Percentiles rank a stretch among this genome's conserved stretches.
Conservation (phyloP, 2,329 filamentous ascomycete genomes). For the Magnaporthales sp. region DNA sequence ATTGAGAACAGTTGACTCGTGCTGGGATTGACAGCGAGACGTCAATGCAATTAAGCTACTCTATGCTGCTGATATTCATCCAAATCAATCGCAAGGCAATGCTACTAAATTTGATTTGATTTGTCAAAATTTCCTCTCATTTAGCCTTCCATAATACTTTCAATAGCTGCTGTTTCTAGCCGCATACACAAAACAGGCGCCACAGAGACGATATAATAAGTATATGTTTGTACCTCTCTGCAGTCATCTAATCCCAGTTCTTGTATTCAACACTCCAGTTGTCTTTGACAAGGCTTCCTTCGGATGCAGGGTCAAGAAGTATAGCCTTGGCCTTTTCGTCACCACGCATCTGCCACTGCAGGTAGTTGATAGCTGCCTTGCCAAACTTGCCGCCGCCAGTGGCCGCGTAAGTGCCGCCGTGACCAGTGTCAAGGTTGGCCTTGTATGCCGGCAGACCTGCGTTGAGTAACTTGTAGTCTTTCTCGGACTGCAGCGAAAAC, state of each 20-base stretch:
- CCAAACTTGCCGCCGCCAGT: constrained; percentile 15
- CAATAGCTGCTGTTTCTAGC: neutral
- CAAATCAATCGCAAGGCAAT: neutral
- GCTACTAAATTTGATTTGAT: neutral
- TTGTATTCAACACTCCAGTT: constrained; percentile 11
- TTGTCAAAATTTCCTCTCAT: neutral
- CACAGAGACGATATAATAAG: too few relatives aligned
- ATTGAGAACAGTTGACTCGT: neutral
- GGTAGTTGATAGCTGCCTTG: constrained; percentile 12
- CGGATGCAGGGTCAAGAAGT: constrained; percentile 9
- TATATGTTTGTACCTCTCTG: too few relatives aligned
- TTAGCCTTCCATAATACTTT: neutral
- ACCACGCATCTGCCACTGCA: constrained; percentile 14
- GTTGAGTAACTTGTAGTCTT: constrained; percentile 12
- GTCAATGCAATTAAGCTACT: too few relatives aligned
- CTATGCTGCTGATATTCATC: neutral
- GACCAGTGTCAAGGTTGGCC: constrained; percentile 14
- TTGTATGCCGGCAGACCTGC: constrained; percentile 14
- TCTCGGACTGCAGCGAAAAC: constrained; percentile 9
- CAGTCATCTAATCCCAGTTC: neutral
- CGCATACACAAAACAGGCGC: neutral
- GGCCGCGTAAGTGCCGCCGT: constrained; percentile 14
- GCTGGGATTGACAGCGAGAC: neutral
- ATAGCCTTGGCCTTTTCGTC: constrained; percentile 9
- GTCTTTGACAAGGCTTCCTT: constrained; percentile 12